Evolutionary conservation across 108 stramenopile genomes (phyloP), one percentile per base, ranked within the genome.

Genomic region (Cyclostephanos tholiformis): DNA sequence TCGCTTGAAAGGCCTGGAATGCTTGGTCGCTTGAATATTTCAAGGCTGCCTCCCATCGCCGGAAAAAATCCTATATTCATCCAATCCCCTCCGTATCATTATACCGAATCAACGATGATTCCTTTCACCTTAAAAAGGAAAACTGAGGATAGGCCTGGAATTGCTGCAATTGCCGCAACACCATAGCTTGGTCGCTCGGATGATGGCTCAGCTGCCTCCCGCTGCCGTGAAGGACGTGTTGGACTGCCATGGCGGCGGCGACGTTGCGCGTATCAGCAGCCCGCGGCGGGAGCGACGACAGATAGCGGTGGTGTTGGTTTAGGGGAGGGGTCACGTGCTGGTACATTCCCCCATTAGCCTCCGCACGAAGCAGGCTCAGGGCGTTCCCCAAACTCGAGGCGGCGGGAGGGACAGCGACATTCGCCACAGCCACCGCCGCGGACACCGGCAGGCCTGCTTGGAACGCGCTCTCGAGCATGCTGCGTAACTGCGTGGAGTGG

Each of bases 401-500:
- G 10, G 36, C 38, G 61, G 61, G 39, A 0, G 61, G 39, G 20
- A 38, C 36, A 8, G 36, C 61, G 22, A 11, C 2, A 22, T 38
- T 62, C 36, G 36, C 61, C n/a, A n/a, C 9, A 1, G 22, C 5
- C 0, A 39, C 20, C 38, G 61, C 61, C 61, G 19, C 61, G 0
- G 39, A 17, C 17, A 44, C 20, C 20, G 61, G 61, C 36, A 62
- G 48, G 6, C 69, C 61, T 13, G 69, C 62, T 17, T 64, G 64
- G 19, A 76, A 64, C 25, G 70, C 63, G 11, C 66, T 71, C 17
- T 72, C 74, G 29, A 87, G 44, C 39, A 85, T 74, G 11, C 51
- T 58, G 27, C 61, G 84, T 30, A 85, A 62, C 23, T 87, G 82
- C 10, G 53, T 56, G 25, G 81, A 72, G 35, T 80, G 78, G 22